Base-by-base conservation (phyloP, 1,284 basidiomycete genomes). In the Paramarasmius palmivorus region DNA sequence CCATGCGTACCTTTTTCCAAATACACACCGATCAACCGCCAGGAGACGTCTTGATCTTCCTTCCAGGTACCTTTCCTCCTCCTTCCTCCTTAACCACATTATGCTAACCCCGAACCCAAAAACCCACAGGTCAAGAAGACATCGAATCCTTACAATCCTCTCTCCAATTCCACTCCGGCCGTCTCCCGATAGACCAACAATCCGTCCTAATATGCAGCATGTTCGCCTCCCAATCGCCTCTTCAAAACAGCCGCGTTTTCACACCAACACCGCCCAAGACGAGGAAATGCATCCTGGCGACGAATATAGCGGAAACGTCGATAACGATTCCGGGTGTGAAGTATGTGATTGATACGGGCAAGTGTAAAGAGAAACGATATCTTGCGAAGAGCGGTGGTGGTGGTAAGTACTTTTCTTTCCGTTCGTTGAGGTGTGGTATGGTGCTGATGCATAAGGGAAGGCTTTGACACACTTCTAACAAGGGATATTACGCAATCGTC, bases 281-380 rank as follows among this genome's bases (percentile, higher is more conserved):
- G 1, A 85, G 96, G 45, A 95, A 97, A 68, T 90, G 95, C 65
- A 93, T 98, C 54, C 78, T 99, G 25, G 90, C 94, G 0, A 98
- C 95, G 14, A 98, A 97, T 69, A 94, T 98, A 50, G 95, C 96
- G n/a, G 96, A 99, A 71, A 99, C 97, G 0, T 94, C 92, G 20
- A 92, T 99, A 68, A 99, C 96, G 3, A 97, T 99, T 63, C 94
- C 95, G 4, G 95, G 95, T 1, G 89, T 99, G 52, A 89, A 85
- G 55, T 98, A 93, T 67, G 96, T 99, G 6, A 89, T 99, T 46
- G 96, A 99, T 70, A 89, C 92, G 0, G 95, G 95, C 0, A 90
- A 95, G 69, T 93, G 90, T 64, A 99, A 99, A 71, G 95, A 98
- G 71, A 97, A 97, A 71, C 82, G 90, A 54, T 95, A 90, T 68